A percentile compares a stretch with the other conserved stretches of the same genome.
Evolutionary conservation across 257 asterid genomes (phyloP).

Genomic region (Scutellaria baicalensis): DNA sequence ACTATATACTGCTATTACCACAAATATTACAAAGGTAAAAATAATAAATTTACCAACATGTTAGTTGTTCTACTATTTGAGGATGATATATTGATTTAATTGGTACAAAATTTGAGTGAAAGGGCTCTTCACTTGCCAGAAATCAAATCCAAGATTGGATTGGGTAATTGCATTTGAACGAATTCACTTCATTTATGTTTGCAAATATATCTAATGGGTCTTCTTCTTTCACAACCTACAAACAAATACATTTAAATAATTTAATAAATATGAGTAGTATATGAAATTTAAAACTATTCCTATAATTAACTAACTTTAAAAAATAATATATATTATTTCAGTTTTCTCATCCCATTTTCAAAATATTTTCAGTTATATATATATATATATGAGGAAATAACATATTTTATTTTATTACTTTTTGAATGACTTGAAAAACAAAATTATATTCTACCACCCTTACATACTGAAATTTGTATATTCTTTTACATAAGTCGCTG

Average conservation of each 20-base stretch:
- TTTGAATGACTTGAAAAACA: no score
- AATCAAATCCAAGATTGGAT: slow-evolving; percentile 70
- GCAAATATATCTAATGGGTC: slow-evolving; percentile 54
- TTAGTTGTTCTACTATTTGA: slow-evolving; percentile 2
- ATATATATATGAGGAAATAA: no score
- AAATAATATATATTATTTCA: no score
- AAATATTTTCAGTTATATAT: no score
- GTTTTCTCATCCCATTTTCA: no score
- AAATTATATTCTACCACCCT: no score
- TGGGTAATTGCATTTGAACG: slow-evolving; percentile 68
- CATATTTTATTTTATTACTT: no score
- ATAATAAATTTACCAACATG: slow-evolving; percentile 1
- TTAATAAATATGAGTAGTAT: background rate
- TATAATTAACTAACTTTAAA: background rate
- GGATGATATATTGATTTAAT: background rate
- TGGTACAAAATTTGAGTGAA: slow-evolving; percentile 8
- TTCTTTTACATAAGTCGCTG: no score
- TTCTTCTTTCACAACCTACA: slow-evolving; percentile 55
- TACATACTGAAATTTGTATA: no score
- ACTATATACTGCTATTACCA: background rate
- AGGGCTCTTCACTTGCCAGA: background rate
- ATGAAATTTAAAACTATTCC: background rate
- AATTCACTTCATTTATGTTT: slow-evolving; percentile 66
- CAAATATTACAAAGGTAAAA: background rate
- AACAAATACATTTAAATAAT: background rate